A percentile compares a stretch with the other conserved stretches of the same genome.
Conservation (phyloP, 2,329 filamentous ascomycete species). For the Aureobasidium sp. region DNA sequence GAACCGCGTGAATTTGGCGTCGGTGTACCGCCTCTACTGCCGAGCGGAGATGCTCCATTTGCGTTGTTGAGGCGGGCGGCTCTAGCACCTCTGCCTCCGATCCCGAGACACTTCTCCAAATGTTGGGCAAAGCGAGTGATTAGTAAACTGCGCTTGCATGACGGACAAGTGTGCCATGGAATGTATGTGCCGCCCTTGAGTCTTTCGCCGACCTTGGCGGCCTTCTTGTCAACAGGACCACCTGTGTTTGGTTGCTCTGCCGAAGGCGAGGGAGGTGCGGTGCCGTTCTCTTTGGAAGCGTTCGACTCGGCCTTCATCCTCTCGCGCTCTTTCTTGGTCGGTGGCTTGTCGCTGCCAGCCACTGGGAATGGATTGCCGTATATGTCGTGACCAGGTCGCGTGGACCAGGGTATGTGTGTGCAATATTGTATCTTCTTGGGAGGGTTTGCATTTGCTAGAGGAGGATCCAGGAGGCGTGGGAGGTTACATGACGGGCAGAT, state of each 20-base stretch:
- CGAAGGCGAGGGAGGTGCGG: slow-evolving; percentile 28
- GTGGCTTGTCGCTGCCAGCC: slow-evolving; percentile 48
- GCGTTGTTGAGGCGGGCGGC: slow-evolving; percentile 37
- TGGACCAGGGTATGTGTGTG: slow-evolving; percentile 70
- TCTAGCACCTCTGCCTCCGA: slow-evolving; percentile 47
- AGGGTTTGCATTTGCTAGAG: slow-evolving; percentile 44
- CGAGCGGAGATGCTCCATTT: slow-evolving; percentile 23
- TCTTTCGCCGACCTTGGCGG: slow-evolving; percentile 36
- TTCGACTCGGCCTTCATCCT: slow-evolving; percentile 37
- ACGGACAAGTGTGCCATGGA: slow-evolving; percentile 51
- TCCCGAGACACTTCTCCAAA: slow-evolving; percentile 54
- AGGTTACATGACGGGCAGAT: slow-evolving; percentile 68
- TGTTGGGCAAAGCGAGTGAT: slow-evolving; percentile 56
- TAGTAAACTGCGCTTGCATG: slow-evolving; percentile 54
- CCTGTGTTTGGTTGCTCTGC: slow-evolving; percentile 23
- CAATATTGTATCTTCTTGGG: slow-evolving; percentile 56
- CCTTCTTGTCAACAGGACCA: slow-evolving; percentile 37
- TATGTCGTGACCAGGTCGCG: slow-evolving; percentile 69
- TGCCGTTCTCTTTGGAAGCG: slow-evolving; percentile 27
- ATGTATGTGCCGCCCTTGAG: slow-evolving; percentile 46
- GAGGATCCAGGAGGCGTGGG: slow-evolving; percentile 65
- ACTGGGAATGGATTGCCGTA: slow-evolving; percentile 77
- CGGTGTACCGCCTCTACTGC: slow-evolving; percentile 29
- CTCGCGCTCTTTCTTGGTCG: slow-evolving; percentile 71
- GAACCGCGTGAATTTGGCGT: slow-evolving; percentile 20